phyloP scores from a whole-genome alignment of 192 early-diverging fungal species.

The Spizellomyces punctatus region DNA sequence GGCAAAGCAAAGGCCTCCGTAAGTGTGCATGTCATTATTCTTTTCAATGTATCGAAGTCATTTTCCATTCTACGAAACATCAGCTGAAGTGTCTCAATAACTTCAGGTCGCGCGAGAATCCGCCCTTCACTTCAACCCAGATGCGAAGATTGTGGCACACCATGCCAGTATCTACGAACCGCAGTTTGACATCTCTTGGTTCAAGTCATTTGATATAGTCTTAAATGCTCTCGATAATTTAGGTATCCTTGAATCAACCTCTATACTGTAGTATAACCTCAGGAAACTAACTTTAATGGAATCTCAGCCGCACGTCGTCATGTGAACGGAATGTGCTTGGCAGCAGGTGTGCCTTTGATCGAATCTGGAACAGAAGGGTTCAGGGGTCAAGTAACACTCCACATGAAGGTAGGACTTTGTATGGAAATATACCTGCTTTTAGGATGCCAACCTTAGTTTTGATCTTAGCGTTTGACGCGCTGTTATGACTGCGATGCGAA shows the following conservation, averaged over 20 bases:
- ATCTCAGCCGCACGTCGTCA: conserved; percentile 81
- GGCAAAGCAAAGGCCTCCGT: conserved; percentile 89
- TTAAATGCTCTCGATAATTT: conserved; percentile 97
- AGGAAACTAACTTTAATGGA: conserved; percentile 6
- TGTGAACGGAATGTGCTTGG: conserved; percentile 96
- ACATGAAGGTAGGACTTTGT: conserved; percentile 59
- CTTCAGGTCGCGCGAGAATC: conserved; percentile 77
- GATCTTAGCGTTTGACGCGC: conserved; percentile 7
- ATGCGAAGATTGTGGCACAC: conserved; percentile 70
- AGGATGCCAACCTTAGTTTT: background rate
- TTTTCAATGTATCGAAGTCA: background rate
- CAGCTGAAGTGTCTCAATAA: background rate
- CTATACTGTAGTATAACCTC: conserved; percentile 6
- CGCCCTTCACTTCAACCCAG: conserved; percentile 84
- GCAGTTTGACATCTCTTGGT: conserved; percentile 86
- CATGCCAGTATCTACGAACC: conserved; percentile 90
- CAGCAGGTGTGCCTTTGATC: conserved; percentile 86
- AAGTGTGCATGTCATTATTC: conserved; percentile 24
- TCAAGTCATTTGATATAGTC: conserved; percentile 84
- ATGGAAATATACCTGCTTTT: no score
- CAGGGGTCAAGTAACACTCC: conserved; percentile 86
- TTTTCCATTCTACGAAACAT: no score
- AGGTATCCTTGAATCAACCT: conserved; percentile 48
- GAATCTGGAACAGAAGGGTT: conserved; percentile 98
- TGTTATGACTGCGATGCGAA: conserved; percentile 96